A percentile compares a stretch with the other conserved stretches of the same genome.
phyloP scores from a whole-genome alignment of 805 yeast species.

The Yamadazyma sp. region DNA sequence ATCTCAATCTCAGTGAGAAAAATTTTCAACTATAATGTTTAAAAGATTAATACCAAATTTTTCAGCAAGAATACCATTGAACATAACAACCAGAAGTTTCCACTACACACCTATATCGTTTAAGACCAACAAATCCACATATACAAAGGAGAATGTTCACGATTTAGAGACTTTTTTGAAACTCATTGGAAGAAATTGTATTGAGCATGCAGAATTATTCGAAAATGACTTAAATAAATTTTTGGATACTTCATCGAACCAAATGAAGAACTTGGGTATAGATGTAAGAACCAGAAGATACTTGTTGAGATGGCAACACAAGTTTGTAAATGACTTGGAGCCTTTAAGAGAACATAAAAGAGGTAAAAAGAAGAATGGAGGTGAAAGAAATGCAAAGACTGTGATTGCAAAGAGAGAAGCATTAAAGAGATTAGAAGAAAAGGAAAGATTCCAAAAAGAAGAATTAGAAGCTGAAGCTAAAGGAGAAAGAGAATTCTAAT shows the following conservation, averaged over 20 bases:
- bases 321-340: constrained; percentile 53
- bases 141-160: constrained; percentile 43
- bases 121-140: constrained; percentile 53
- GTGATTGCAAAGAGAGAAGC: constrained; percentile 57
- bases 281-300: constrained; percentile 71
- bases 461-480: constrained; percentile 40
- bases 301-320: constrained; percentile 70
- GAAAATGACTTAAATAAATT: constrained; percentile 60
- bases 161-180: constrained; percentile 71
- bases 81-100: constrained; percentile 10
- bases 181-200: constrained; percentile 74
- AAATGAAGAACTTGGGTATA: constrained; percentile 73
- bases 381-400: constrained; percentile 72
- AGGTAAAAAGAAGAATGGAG: constrained; percentile 79
- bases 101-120: constrained; percentile 9
- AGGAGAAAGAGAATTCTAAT: constrained; percentile 42
- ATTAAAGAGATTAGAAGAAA: constrained; percentile 52
- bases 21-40: constrained; percentile 6
- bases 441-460: constrained; percentile 35
- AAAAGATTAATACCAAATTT: constrained; percentile 4
- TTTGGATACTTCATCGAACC: constrained; percentile 50
- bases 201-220: constrained; percentile 65
- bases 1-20: no score
- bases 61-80: not conserved
- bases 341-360: constrained; percentile 53